Percentiles rank a stretch among this genome's conserved stretches.
Evolutionary conservation across 139 green algal genomes (phyloP).

Genomic region (Micromonas commoda): DNA sequence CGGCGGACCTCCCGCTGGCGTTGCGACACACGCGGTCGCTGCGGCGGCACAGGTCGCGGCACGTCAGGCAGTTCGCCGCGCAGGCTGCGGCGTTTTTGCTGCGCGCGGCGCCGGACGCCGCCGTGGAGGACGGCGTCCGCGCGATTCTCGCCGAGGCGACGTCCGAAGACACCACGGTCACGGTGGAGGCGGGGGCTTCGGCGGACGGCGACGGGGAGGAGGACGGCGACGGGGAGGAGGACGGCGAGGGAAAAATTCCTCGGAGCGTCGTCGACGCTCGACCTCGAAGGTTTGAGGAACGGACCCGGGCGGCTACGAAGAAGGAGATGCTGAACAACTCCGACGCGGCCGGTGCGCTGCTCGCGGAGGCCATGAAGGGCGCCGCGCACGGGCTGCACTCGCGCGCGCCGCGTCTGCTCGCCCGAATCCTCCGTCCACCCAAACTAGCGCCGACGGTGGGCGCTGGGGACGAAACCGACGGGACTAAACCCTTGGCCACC

Average conservation of each 20-base stretch:
- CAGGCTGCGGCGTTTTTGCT: background rate
- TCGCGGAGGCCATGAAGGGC: background rate
- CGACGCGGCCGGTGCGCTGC: background rate
- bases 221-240: background rate
- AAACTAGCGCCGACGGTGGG: background rate
- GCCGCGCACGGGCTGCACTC: background rate
- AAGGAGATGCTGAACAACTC: background rate
- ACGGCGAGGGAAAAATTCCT: too few species aligned
- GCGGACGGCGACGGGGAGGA: background rate
- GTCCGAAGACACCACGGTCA: too few species aligned
- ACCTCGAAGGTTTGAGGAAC: too few species aligned
- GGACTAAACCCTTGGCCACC: too few species aligned
- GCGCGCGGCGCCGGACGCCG: background rate
- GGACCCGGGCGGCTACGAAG: background rate
- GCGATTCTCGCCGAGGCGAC: background rate
- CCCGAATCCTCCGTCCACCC: background rate
- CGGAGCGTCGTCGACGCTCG: too few species aligned
- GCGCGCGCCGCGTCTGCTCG: background rate
- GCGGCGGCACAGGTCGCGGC: background rate
- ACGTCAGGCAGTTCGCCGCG: background rate
- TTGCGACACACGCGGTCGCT: background rate
- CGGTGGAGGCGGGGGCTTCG: background rate
- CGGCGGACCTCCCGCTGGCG: background rate
- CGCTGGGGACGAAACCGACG: background rate
- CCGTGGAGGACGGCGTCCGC: background rate